Percentiles rank a stretch among this genome's conserved stretches.
Evolutionary conservation across 768 basidiomycete species (phyloP).

Genomic region (Mycena galopus): DNA sequence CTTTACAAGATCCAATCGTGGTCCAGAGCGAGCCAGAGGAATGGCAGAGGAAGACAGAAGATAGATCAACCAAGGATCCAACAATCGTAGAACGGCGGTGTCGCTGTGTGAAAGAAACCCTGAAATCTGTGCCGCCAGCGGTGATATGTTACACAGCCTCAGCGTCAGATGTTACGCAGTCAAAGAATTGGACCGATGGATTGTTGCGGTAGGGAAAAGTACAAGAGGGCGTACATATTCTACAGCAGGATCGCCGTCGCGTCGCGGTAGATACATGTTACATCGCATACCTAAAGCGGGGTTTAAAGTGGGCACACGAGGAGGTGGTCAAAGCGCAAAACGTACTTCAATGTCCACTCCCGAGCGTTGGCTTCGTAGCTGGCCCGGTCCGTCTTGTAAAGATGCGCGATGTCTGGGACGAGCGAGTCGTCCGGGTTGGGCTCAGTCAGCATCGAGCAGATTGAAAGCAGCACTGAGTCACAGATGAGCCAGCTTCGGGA

Average conservation of each 20-base stretch:
- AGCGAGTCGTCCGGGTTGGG: conserved; percentile 99
- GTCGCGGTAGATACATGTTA: conserved; percentile 32
- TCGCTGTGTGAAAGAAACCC: neutral
- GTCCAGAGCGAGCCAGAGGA: neutral
- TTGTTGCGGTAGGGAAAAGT: conserved; percentile 26
- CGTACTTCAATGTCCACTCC: conserved; percentile 99
- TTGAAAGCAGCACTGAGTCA: conserved; percentile 87
- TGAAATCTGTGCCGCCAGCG: neutral
- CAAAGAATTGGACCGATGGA: conserved; percentile 9
- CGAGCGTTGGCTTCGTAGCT: conserved; percentile 98
- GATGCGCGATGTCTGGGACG: conserved; percentile 97
- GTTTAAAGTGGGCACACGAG: conserved; percentile 29
- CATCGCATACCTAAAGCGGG: conserved; percentile 54
- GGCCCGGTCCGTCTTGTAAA: conserved; percentile 99
- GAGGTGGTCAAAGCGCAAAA: conserved; percentile 27
- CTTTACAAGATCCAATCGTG: neutral
- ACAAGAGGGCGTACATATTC: conserved; percentile 29
- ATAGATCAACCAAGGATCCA: neutral
- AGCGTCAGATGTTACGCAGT: neutral
- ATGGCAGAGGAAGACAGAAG: neutral
- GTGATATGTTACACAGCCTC: neutral
- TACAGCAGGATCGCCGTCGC: conserved; percentile 6
- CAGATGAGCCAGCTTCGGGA: conserved; percentile 20
- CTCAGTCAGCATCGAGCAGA: conserved; percentile 99
- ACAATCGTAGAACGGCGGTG: neutral